Conservation (phyloP, 1,284 basidiomycete species). For the Ustilago cynodontis region DNA sequence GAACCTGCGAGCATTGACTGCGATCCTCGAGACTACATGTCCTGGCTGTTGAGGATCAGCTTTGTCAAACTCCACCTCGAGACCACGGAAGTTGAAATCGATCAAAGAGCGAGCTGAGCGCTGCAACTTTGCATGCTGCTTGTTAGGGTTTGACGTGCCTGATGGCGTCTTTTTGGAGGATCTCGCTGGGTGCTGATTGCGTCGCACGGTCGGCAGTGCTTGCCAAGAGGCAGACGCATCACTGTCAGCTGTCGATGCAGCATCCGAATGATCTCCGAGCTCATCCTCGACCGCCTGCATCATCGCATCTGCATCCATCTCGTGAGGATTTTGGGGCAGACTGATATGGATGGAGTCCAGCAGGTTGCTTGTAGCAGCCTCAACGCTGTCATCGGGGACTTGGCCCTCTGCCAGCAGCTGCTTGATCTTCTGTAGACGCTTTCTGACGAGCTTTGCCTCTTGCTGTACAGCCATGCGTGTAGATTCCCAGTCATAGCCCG, state of each 20-base stretch:
- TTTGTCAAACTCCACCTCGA: slow-evolving; percentile 73
- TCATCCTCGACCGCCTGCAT: slow-evolving; percentile 89
- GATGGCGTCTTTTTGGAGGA: background rate
- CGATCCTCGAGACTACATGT: slow-evolving; percentile 49
- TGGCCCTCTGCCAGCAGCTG: slow-evolving; percentile 95
- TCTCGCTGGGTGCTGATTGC: slow-evolving; percentile 1
- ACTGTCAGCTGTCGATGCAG: slow-evolving; percentile 36
- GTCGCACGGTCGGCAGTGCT: slow-evolving; percentile 33
- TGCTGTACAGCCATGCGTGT: slow-evolving; percentile 89
- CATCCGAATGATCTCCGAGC: slow-evolving; percentile 75
- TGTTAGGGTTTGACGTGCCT: background rate
- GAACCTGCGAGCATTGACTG: slow-evolving; percentile 72
- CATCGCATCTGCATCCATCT: slow-evolving; percentile 73
- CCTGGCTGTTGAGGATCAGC: slow-evolving; percentile 31
- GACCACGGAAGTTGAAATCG: slow-evolving; percentile 81
- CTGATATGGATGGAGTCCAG: slow-evolving; percentile 87
- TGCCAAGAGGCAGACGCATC: slow-evolving; percentile 57
- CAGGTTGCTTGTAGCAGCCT: slow-evolving; percentile 82
- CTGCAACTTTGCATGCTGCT: slow-evolving; percentile 74
- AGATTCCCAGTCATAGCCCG: slow-evolving; percentile 86
- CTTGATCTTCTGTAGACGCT: slow-evolving; percentile 86
- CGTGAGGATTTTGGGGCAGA: slow-evolving; percentile 39
- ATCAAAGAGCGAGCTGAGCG: slow-evolving; percentile 84
- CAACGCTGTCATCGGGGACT: slow-evolving; percentile 82
- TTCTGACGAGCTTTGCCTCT: slow-evolving; percentile 87